These are phyloP conservation scores for Cucurbitaria berberidis DNA, from an alignment of 2,329 filamentous ascomycete genomes.

Conservation along the genomic window DNA sequence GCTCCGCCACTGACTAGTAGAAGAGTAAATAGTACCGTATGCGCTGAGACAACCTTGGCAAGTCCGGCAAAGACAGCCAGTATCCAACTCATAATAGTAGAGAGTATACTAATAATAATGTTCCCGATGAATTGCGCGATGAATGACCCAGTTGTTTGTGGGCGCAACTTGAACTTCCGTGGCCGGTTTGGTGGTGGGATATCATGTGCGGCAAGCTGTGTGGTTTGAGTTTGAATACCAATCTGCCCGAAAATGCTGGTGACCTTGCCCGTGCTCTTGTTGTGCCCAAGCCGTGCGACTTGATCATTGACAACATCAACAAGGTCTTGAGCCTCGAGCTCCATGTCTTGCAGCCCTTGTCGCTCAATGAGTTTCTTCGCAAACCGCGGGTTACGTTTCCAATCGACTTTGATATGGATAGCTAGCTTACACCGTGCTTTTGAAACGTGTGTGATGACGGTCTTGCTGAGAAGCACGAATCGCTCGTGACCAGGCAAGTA, in stretches of 20 bases:
- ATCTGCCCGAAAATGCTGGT: conserved; percentile 80
- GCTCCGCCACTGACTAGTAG: conserved; percentile 71
- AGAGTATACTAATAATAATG: conserved; percentile 74
- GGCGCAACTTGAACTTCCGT: conserved; percentile 53
- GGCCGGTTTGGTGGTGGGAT: conserved; percentile 46
- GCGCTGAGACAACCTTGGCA: conserved; percentile 72
- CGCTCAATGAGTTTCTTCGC: conserved; percentile 60
- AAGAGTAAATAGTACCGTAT: conserved; percentile 74
- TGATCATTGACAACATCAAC: conserved; percentile 79
- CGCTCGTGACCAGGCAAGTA: conserved; percentile 81
- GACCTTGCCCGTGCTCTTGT: conserved; percentile 76
- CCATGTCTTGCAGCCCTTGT: conserved; percentile 76
- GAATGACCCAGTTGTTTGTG: conserved; percentile 69
- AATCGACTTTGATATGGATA: conserved; percentile 86
- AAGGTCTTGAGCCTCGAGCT: conserved; percentile 74
- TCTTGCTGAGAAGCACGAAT: conserved; percentile 85
- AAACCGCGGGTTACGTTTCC: conserved; percentile 66
- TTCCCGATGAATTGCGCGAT: conserved; percentile 75
- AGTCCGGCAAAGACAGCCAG: conserved; percentile 69
- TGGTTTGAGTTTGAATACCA: conserved; percentile 69
- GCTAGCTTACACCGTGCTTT: conserved; percentile 93
- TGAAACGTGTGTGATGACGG: conserved; percentile 90
- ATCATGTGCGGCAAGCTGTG: conserved; percentile 51
- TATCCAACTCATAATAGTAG: conserved; percentile 77
- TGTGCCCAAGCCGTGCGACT: conserved; percentile 73